A percentile compares a stretch with the other conserved stretches of the same genome.
Evolutionary conservation across 192 early-diverging fungal species (phyloP).

Genomic region (Phycomyces nitens): DNA sequence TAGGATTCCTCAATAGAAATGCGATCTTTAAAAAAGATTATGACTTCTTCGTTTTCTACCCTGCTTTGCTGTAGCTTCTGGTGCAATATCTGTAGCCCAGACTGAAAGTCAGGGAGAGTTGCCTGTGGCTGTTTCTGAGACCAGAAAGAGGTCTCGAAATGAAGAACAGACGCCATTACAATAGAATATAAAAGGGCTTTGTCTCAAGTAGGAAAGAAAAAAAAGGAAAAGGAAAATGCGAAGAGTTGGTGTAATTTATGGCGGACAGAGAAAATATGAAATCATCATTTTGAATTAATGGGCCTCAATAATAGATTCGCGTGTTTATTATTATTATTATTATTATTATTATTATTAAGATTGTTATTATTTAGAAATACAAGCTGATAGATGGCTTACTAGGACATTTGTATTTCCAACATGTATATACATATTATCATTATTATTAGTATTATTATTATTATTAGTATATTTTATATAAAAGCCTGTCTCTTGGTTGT

Average conservation of each 20-base stretch:
- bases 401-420: too few relatives aligned
- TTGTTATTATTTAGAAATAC: too few relatives aligned
- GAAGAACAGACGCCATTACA: constrained; percentile 9
- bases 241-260: too few relatives aligned
- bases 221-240: not conserved
- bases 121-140: constrained; percentile 24
- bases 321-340: too few relatives aligned
- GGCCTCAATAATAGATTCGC: too few relatives aligned
- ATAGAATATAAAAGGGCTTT: not conserved
- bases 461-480: not conserved
- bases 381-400: too few relatives aligned
- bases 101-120: constrained; percentile 39
- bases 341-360: too few relatives aligned
- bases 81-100: constrained; percentile 46
- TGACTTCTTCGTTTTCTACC: constrained; percentile 54
- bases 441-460: too few relatives aligned
- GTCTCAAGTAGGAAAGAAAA: not conserved
- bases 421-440: too few relatives aligned
- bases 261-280: too few relatives aligned
- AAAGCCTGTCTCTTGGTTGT: not conserved
- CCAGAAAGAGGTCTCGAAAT: constrained; percentile 41
- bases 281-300: too few relatives aligned
- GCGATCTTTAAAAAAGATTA: constrained; percentile 47
- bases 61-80: constrained; percentile 49
- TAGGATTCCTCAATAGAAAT: constrained; percentile 46